Percentiles rank a stretch among this genome's conserved stretches.
Conservation (phyloP, 78 protist genomes). For the Dictyostelium capitatum region DNA sequence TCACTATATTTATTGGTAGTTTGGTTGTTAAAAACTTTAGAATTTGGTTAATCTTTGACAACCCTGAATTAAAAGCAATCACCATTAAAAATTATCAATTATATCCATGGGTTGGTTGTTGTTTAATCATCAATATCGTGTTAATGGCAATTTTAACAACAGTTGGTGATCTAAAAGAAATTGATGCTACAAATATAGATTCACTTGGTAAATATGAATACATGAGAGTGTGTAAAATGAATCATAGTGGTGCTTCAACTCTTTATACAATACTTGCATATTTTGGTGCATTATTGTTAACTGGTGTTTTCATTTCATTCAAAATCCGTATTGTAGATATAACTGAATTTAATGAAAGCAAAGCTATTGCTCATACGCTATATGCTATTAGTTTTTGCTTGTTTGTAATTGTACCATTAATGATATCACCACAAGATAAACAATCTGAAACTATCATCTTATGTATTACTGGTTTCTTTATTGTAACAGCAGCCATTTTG, state of each 20-base stretch:
- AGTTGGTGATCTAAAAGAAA: neutral
- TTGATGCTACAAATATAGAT: neutral
- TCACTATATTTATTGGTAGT: neutral
- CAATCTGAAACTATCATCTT: neutral
- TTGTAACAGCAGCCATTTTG: neutral
- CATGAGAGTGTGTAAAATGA: neutral
- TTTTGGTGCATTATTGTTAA: neutral
- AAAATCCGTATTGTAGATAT: conserved; percentile 13
- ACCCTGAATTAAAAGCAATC: neutral
- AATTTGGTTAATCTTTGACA: conserved; percentile 25
- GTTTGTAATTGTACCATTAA: conserved; percentile 7
- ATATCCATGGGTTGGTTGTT: neutral
- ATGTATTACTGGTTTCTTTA: neutral
- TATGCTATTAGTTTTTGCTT: conserved; percentile 6
- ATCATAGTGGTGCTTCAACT: neutral
- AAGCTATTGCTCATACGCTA: neutral
- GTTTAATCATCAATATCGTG: neutral
- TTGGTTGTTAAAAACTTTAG: conserved; percentile 47
- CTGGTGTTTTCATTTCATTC: conserved; percentile 18
- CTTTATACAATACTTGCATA: neutral
- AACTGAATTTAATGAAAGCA: neutral
- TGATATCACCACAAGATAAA: neutral
- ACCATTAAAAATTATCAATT: conserved; percentile 11
- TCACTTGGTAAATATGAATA: conserved; percentile 1
- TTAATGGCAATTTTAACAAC: neutral